Evolutionary conservation across 2,329 filamentous ascomycete genomes (phyloP), one percentile per base, ranked within the genome.

Genomic region (Sarocladium brachiariae): DNA sequence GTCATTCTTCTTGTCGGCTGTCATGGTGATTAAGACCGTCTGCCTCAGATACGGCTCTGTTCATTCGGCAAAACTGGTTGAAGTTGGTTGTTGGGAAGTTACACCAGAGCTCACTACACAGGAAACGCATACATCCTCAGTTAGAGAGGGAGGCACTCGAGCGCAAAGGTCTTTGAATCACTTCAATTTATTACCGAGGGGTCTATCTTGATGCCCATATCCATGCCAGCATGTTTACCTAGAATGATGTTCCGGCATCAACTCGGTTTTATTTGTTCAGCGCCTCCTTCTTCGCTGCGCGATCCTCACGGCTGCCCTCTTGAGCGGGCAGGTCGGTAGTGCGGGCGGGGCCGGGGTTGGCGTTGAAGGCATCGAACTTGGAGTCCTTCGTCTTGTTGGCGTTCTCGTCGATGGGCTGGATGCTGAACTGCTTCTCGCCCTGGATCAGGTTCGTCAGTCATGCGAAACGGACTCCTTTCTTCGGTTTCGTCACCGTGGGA

Each of bases 301-400:
- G 77, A 60, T 89, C 85, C 63, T 86, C 84, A 67, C 84, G 86
- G 52, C 77, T 80, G 14, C 80, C 81, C 68, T 84, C 79, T 48
- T 76, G 63, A 30, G 67, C 66, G 14, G 74, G 73, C 68, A 81
- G 74, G 53, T 75, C 70, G 55, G 79, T 65, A 16, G 77, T 70
- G 23, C 81, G 58, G 24, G 70, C 80, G 14, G 81, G 81, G 30
- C 81, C 81, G 11, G 80, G 81, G 49, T 77, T 69, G 16, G 80
- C 80, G 51, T 74, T 63, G 61, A 77, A 72, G 31, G 76, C 70
- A 50, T 72, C 69, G 60, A 80, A 74, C 63, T 74, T 73, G 59
- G 68, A 61, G 62, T 75, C 67, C 57, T 65, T 58, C 27, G 59
- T 60, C 47, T 71, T 55, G 46, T 37, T 37, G 19, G 43, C 43